A percentile compares a stretch with the other conserved stretches of the same genome.
These are phyloP conservation scores for Thinopyrum elongatum DNA, from an alignment of 176 grass and related monocot genomes.

Conservation along the genomic window DNA sequence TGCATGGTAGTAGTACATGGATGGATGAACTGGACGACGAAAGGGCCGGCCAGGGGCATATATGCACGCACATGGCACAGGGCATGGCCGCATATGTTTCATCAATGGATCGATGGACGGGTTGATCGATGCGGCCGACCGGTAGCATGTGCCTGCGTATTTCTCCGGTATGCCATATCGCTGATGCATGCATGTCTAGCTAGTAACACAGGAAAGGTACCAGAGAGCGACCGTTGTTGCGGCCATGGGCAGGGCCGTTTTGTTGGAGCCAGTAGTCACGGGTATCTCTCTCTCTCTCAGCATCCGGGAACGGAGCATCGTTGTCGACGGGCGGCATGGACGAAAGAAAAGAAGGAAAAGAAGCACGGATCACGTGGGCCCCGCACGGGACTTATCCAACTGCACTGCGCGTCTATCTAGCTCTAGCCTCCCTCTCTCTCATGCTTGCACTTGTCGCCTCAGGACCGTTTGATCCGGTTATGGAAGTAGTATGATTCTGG, in stretches of 20 bases:
- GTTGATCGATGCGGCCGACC: not conserved
- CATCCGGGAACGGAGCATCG: not conserved
- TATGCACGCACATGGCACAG: not conserved
- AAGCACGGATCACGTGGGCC: not conserved
- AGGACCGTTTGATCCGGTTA: not conserved
- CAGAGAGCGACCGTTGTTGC: not conserved
- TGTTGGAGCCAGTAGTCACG: slow-evolving; percentile 8
- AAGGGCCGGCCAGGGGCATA: not conserved
- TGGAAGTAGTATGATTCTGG: not conserved
- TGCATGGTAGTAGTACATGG: not conserved
- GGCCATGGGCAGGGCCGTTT: not conserved
- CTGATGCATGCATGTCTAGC: not conserved
- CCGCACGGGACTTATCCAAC: not conserved
- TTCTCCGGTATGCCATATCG: not conserved
- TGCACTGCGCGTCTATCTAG: not conserved
- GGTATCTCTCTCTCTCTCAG: not conserved
- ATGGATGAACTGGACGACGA: not conserved
- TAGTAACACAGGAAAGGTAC: not conserved
- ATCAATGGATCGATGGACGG: not conserved
- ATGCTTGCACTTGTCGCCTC: not conserved
- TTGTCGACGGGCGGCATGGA: not conserved
- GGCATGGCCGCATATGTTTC: not conserved
- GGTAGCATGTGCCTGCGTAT: not conserved
- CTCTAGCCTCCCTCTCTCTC: not conserved
- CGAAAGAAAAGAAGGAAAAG: not conserved